Percentiles rank a stretch among this genome's conserved stretches.
Evolutionary conservation across 371 early-diverging fungal species (phyloP).

Genomic region (Saksenaea oblongispora): DNA sequence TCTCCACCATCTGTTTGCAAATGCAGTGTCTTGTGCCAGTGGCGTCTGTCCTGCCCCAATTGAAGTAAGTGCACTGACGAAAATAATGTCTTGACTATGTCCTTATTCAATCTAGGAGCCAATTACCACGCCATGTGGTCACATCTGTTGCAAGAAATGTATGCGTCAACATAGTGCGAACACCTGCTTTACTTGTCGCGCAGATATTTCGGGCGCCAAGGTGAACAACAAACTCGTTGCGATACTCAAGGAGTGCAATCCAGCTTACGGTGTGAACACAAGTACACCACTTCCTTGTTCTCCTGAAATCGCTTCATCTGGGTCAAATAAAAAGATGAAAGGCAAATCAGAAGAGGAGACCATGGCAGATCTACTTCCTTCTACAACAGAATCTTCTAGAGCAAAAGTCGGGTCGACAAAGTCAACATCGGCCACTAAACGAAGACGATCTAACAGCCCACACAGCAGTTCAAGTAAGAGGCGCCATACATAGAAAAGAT

Average conservation of each 20-base stretch:
- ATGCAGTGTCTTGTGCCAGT: slow-evolving; percentile 22
- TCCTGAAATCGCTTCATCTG: neutral
- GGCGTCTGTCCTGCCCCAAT: slow-evolving; percentile 30
- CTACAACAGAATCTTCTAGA: neutral
- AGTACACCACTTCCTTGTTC: neutral
- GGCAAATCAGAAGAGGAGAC: neutral
- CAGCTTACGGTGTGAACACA: slow-evolving; percentile 11
- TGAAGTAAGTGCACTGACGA: slow-evolving; percentile 21
- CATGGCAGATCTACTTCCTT: neutral
- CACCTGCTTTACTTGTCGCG: slow-evolving; percentile 48
- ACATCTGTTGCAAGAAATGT: slow-evolving; percentile 55
- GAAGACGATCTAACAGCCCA: neutral
- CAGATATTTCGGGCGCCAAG: slow-evolving; percentile 7
- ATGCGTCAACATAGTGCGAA: slow-evolving; percentile 26
- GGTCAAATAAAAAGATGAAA: neutral
- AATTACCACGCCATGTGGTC: slow-evolving; percentile 56
- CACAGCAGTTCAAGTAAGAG: neutral
- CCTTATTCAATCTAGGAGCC: slow-evolving; percentile 53
- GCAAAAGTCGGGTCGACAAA: neutral
- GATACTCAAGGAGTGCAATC: slow-evolving; percentile 32
- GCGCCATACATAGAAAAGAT: neutral
- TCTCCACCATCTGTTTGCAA: slow-evolving; percentile 34
- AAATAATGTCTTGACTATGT: slow-evolving; percentile 28
- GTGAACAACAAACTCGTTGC: slow-evolving; percentile 36
- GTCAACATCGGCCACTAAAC: neutral